Conservation (phyloP, 2,329 filamentous ascomycete genomes). For the Fusarium longipes region DNA sequence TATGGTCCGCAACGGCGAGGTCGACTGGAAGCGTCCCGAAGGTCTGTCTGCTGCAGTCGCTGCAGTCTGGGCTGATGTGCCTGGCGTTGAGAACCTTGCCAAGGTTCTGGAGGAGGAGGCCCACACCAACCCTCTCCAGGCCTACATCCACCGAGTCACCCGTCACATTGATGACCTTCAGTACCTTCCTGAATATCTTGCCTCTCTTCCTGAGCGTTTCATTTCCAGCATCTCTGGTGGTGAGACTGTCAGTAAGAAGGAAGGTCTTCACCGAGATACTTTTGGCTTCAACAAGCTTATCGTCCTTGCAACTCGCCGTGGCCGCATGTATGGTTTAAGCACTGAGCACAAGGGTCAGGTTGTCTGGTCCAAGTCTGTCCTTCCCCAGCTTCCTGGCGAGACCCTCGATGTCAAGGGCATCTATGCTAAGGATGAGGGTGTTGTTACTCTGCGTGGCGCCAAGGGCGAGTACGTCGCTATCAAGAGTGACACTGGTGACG, state of each 20-base stretch:
- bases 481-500: slow-evolving; percentile 63
- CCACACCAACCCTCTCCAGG: slow-evolving; percentile 79
- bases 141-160: slow-evolving; percentile 88
- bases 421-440: slow-evolving; percentile 67
- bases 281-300: slow-evolving; percentile 93
- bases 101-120: slow-evolving; percentile 87
- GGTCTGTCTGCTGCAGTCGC: slow-evolving; percentile 82
- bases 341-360: slow-evolving; percentile 78
- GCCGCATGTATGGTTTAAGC: slow-evolving; percentile 83
- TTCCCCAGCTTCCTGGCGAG: slow-evolving; percentile 65
- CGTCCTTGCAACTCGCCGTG: slow-evolving; percentile 81
- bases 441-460: slow-evolving; percentile 68
- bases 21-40: slow-evolving; percentile 84
- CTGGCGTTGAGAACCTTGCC: slow-evolving; percentile 77
- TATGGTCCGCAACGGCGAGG: slow-evolving; percentile 82
- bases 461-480: slow-evolving; percentile 72
- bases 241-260: slow-evolving; percentile 57
- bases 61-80: slow-evolving; percentile 82
- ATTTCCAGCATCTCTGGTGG: slow-evolving; percentile 72
- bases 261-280: slow-evolving; percentile 70
- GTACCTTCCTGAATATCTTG: slow-evolving; percentile 78
- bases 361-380: slow-evolving; percentile 78
- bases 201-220: slow-evolving; percentile 75
- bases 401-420: slow-evolving; percentile 77
- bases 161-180: slow-evolving; percentile 84